Evolutionary conservation across 768 basidiomycete species (phyloP), one percentile per base, ranked within the genome.

Genomic region (Lactarius tabidus): DNA sequence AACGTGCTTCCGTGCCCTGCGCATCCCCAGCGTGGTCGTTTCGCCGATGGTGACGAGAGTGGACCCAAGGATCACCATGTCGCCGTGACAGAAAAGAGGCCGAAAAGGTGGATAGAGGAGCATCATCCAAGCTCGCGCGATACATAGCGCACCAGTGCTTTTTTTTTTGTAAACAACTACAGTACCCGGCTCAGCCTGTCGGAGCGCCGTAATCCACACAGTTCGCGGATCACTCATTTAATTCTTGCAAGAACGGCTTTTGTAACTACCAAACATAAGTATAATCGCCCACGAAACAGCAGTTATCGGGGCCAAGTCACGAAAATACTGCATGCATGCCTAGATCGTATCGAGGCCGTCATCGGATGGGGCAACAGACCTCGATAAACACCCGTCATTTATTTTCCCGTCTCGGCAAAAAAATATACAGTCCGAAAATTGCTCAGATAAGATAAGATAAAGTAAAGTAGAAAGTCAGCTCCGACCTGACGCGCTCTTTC

Each of bases 101-200:
- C 88, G 15, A 81, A 84, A 70, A 81, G 89, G 68, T 93, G 91
- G 91, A 92, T 93, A 73, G 88, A 91, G 76, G 91, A 93, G 75
- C 88, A 77, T 64, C 71, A 67, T 48, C 77, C 72, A 55, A 55
- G 33, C 26, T 60, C 48, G 9, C 31, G 26, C n/a, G 36, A 35
- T 43, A 26, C 62, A 35, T 57, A 60, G 6, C 15, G 12, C 41
- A 39, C 33, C 6, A 48, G 23, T 48, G 12, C 33, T 35, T 35
- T 38, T n/a, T 35, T 31, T 23, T 20, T 6, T 18, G 6, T 31
- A 14, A 28, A 15, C 17, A 55, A 55, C 15, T 55, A n/a, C 29
- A 55, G 3, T 55, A n/a, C 29, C 7, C 53, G 8, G 33, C 33
- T 55, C 14, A 26, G n/a, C 12, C n/a, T 23, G n/a, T 48, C n/a